Evolutionary conservation across 768 basidiomycete species (phyloP).

Genomic region (Suillus ampliporus): DNA sequence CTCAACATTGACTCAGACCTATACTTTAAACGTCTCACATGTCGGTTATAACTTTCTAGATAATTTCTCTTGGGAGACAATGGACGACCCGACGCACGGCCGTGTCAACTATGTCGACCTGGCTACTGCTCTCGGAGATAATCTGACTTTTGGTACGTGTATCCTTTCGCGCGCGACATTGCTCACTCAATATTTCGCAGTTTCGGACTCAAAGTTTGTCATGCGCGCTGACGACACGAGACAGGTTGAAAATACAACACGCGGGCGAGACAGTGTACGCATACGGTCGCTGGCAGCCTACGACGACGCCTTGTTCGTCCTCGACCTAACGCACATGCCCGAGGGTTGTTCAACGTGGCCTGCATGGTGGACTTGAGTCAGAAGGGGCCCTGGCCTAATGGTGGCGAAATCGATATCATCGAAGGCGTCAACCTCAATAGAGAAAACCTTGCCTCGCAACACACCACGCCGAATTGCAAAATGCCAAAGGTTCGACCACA

Average conservation of each 20-base stretch:
- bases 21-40: slow-evolving; percentile 16
- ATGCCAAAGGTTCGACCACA: slow-evolving; percentile 49
- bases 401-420: slow-evolving; percentile 67
- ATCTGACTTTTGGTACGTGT: slow-evolving; percentile 53
- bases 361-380: slow-evolving; percentile 65
- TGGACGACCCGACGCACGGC: slow-evolving; percentile 69
- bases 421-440: slow-evolving; percentile 61
- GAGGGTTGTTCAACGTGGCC: slow-evolving; percentile 66
- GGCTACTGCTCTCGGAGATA: slow-evolving; percentile 44
- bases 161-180: neutral
- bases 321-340: slow-evolving; percentile 67
- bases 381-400: slow-evolving; percentile 60
- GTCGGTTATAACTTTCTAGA: slow-evolving; percentile 51
- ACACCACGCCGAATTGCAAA: slow-evolving; percentile 55
- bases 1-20: neutral
- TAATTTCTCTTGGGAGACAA: slow-evolving; percentile 54
- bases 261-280: slow-evolving; percentile 64
- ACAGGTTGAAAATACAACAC: slow-evolving; percentile 38
- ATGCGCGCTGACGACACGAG: slow-evolving; percentile 60
- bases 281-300: slow-evolving; percentile 54
- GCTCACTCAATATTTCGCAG: neutral
- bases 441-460: slow-evolving; percentile 57
- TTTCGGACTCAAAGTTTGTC: slow-evolving; percentile 45
- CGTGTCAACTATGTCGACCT: slow-evolving; percentile 61
- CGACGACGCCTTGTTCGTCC: slow-evolving; percentile 51